phyloP scores from a whole-genome alignment of 1,284 basidiomycete species.

The Ustilago esculenta region DNA sequence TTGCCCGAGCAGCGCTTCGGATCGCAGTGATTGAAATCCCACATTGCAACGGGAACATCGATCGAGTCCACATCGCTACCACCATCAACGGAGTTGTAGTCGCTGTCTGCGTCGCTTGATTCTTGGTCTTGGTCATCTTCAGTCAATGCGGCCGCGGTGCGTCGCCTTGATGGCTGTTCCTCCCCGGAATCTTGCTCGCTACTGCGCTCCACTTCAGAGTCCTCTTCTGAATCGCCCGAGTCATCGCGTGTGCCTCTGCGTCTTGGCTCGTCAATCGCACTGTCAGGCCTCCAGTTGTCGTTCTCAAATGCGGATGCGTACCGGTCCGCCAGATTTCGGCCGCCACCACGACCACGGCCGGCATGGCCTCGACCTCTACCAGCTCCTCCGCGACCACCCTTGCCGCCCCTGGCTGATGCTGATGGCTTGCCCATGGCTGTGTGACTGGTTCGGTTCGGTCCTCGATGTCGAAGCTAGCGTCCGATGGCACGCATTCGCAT shows the following conservation, averaged over 20 bases:
- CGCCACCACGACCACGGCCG: conserved; percentile 36
- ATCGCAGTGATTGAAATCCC: conserved; percentile 95
- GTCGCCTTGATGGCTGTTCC: conserved; percentile 9
- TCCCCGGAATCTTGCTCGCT: conserved; percentile 14
- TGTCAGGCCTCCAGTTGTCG: conserved; percentile 49
- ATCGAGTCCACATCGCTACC: conserved; percentile 41
- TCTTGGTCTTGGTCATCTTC: conserved; percentile 17
- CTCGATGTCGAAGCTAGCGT: too few relatives aligned
- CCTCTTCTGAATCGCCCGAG: conserved; percentile 8
- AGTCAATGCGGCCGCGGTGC: conserved; percentile 5
- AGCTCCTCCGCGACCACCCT: conserved; percentile 25
- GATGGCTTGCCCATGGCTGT: conserved; percentile 28
- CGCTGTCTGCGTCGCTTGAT: conserved; percentile 29
- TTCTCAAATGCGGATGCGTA: conserved; percentile 37
- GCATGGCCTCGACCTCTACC: conserved; percentile 36
- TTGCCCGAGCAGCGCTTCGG: conserved; percentile 94
- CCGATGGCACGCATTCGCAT: not conserved
- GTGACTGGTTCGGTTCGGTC: too few relatives aligned
- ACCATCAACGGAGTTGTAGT: conserved; percentile 35
- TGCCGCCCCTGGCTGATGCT: conserved; percentile 29
- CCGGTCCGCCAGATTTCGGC: conserved; percentile 25
- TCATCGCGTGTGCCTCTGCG: not conserved
- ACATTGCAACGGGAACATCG: conserved; percentile 60
- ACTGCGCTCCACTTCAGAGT: conserved; percentile 9
- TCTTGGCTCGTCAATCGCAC: conserved; percentile 42